Evolutionary conservation across 2,329 filamentous ascomycete species (phyloP).

Genomic region (Botrytis aclada): DNA sequence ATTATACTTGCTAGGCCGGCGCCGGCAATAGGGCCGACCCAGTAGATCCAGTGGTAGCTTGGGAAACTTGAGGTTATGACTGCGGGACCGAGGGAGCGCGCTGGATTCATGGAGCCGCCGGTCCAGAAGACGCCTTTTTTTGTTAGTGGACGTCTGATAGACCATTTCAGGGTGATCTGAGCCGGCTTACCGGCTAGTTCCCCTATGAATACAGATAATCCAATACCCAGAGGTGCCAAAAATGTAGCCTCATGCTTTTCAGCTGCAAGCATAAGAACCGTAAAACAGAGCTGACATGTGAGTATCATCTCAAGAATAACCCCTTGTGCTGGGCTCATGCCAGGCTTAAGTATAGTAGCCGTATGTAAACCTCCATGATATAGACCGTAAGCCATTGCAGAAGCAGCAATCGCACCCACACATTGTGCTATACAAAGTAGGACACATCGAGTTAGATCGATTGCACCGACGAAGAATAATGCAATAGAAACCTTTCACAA

Average conservation of each 20-base stretch:
- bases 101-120: constrained; percentile 48
- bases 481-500: constrained; percentile 38
- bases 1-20: constrained; percentile 47
- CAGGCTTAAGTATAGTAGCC: constrained; percentile 42
- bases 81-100: constrained; percentile 47
- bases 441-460: constrained; percentile 37
- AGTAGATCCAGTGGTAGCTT: constrained; percentile 49
- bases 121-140: constrained; percentile 45
- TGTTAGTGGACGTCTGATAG: background rate
- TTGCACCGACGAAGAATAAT: constrained; percentile 40
- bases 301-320: constrained; percentile 50
- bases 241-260: constrained; percentile 50
- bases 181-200: constrained; percentile 38
- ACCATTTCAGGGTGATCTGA: too few species aligned
- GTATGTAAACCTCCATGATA: constrained; percentile 46
- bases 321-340: constrained; percentile 45
- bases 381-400: constrained; percentile 43
- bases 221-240: constrained; percentile 49
- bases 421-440: constrained; percentile 39
- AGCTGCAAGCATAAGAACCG: constrained; percentile 51
- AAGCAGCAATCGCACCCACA: constrained; percentile 39
- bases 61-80: constrained; percentile 44
- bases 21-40: constrained; percentile 50
- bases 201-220: constrained; percentile 45
- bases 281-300: constrained; percentile 48